These are phyloP conservation scores for Mortierella claussenii DNA, from an alignment of 192 early-diverging fungal species.

Conservation along the genomic window DNA sequence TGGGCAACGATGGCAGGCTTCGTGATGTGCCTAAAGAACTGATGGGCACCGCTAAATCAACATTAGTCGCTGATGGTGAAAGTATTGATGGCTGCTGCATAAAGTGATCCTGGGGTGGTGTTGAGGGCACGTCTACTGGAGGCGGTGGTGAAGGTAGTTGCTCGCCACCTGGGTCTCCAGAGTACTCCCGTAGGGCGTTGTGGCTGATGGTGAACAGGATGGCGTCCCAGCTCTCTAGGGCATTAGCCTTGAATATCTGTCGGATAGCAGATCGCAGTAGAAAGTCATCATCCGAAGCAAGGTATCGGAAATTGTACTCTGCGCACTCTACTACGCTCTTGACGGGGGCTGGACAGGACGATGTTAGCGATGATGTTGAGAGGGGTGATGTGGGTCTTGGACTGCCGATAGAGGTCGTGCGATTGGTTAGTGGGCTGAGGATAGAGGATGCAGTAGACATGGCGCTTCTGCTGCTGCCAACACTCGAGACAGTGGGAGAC, in stretches of 20 bases:
- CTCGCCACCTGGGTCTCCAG: not conserved
- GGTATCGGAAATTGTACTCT: conserved; percentile 61
- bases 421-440: not conserved
- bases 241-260: conserved; percentile 70
- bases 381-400: not conserved
- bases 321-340: not conserved
- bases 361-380: not conserved
- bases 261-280: conserved; percentile 69
- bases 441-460: not conserved
- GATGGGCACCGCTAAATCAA: no score
- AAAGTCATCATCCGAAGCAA: conserved; percentile 79
- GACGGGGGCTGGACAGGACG: no score
- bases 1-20: no score
- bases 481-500: conserved; percentile 19
- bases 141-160: not conserved
- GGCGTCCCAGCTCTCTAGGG: conserved; percentile 70
- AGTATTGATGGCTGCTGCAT: no score
- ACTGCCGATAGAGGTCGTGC: not conserved
- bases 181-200: conserved; percentile 30
- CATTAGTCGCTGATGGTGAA: no score
- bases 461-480: not conserved
- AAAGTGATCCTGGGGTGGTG: not conserved
- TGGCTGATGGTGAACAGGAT: conserved; percentile 70
- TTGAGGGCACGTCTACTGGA: not conserved
- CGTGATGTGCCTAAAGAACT: not conserved